These are phyloP conservation scores for Pneumocystis wakefieldiae DNA, from an alignment of 1,139 yeast genomes.

Conservation along the genomic window DNA sequence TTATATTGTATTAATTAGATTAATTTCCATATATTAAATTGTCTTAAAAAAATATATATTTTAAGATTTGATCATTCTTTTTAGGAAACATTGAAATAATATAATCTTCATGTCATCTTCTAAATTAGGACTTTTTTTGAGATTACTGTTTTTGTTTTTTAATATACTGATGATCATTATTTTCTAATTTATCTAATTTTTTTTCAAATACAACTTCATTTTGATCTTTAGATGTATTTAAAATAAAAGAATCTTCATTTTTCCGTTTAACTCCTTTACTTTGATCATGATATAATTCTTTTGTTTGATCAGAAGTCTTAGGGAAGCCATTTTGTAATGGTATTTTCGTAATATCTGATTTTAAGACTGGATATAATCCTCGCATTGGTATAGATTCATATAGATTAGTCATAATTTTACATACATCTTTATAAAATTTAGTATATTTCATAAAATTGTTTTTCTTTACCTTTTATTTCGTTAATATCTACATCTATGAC, in stretches of 20 bases:
- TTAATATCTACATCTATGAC: constrained; percentile 16
- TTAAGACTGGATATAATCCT: not conserved
- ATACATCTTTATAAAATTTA: not conserved
- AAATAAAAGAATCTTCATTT: not conserved
- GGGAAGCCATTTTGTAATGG: not conserved
- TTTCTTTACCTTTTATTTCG: constrained; percentile 13
- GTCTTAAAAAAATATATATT: not conserved
- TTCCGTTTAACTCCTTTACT: not conserved
- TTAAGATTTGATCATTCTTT: not conserved
- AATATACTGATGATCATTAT: not conserved
- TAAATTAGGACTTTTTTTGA: not conserved
- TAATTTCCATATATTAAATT: not conserved
- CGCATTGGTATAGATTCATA: constrained; percentile 1
- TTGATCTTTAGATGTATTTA: not conserved
- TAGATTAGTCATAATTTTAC: not conserved
- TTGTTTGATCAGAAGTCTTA: not conserved
- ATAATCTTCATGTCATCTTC: not conserved
- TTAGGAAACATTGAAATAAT: no score
- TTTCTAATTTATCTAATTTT: not conserved
- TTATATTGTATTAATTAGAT: not conserved
- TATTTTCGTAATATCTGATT: not conserved
- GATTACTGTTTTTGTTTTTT: not conserved
- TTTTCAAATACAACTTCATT: not conserved
- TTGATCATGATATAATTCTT: not conserved
- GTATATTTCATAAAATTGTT: not conserved